Conservation (phyloP, 129 eudicot genomes). For the Saussurea involucrata region DNA sequence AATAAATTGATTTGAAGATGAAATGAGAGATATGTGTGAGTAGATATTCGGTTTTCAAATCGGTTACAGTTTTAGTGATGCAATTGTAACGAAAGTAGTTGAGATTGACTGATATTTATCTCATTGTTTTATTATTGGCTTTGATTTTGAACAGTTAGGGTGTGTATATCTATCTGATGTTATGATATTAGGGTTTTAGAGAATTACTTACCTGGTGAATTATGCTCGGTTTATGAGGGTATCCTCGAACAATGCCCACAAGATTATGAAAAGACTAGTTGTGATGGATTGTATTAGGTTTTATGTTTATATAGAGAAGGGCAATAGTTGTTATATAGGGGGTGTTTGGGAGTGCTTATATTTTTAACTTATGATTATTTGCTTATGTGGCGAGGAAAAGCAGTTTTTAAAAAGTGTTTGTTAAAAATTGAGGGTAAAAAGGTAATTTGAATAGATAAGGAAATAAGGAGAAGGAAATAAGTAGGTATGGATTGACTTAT, state of each 20-base stretch:
- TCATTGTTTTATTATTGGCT: neutral
- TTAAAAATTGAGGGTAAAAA: no score
- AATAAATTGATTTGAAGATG: neutral
- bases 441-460: no score
- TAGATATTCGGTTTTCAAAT: neutral
- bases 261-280: neutral
- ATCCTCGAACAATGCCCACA: neutral
- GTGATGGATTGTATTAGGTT: neutral
- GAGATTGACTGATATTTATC: neutral
- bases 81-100: neutral
- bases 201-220: neutral
- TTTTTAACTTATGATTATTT: no score
- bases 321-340: neutral
- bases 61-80: neutral
- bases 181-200: neutral
- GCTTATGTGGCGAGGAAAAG: no score
- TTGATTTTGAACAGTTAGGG: neutral
- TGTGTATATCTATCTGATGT: neutral
- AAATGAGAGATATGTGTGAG: no score
- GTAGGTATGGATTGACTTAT: no score
- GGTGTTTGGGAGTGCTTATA: no score
- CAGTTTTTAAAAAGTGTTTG: no score
- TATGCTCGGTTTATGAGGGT: neutral
- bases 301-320: neutral
- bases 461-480: no score